Base-by-base conservation (phyloP, 2,329 filamentous ascomycete genomes). In the Fusarium guadeloupense region DNA sequence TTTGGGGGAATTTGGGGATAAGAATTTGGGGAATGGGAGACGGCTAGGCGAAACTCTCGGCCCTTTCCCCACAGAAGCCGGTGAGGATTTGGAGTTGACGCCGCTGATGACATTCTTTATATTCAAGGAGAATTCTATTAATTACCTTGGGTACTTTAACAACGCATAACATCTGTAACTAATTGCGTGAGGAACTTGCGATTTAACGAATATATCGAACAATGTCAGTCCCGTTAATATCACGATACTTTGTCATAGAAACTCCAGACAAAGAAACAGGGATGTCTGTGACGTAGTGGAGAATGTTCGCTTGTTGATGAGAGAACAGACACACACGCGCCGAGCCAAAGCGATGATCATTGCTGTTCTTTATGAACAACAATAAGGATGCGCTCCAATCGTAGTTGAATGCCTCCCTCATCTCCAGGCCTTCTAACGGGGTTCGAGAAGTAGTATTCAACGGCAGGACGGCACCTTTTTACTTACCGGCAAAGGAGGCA, bases 61-160 rank as follows among this genome's bases (percentile, higher is more conserved):
- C 19, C 58, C 65, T 67, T 69, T 69, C 67, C 66, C 67, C 65
- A 59, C 62, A 60, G 50, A 49, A 57, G 52, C 58, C 59, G 14
- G 43, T 46, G 59, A 67, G 39, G 14, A 37, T 33, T 56, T 30
- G 28, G 48, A 51, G 38, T 41, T 16, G 16, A 6, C 20, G 19
- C 34, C 34, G 43, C n/a, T 47, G 43, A 57, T 58, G 63, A 64
- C 52, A 54, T 59, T 20, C 33, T 33, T 33, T 13, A 35, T 35
- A 17, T 14, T 19, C 3, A 13, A 17, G 31, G 31, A n/a, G 31
- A 19, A 12, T 14, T 30, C 28, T 13, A 30, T 30, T n/a, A n/a
- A n/a, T n/a, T n/a, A n/a, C n/a, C n/a, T n/a, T n/a, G n/a, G n/a
- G n/a, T n/a, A n/a, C n/a, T n/a, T n/a, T n/a, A 26, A 26, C 25